Evolutionary conservation across 805 yeast species (phyloP).

Genomic region (Teunomyces lycoperdinae): DNA sequence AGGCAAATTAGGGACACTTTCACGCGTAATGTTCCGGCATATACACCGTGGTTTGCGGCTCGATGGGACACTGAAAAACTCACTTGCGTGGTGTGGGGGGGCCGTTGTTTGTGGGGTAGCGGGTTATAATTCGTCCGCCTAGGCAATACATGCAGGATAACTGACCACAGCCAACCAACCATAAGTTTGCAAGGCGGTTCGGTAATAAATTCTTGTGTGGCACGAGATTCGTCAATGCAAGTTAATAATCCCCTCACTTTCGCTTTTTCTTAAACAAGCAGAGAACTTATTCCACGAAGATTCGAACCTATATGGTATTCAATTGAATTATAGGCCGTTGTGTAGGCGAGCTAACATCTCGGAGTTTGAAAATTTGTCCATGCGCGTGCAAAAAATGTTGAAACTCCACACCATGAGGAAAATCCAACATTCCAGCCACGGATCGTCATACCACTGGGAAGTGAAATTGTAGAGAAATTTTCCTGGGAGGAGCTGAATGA

Average conservation of each 20-base stretch:
- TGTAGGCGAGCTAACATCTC: background rate
- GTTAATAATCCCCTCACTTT: background rate
- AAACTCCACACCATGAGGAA: background rate
- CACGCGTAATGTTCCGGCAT: background rate
- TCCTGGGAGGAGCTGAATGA: too few species aligned
- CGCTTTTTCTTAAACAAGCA: background rate
- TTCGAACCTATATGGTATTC: background rate
- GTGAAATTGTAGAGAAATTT: background rate
- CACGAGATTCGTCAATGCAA: background rate
- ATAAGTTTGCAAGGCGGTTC: background rate
- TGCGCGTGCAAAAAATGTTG: background rate
- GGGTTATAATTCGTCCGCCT: too few species aligned
- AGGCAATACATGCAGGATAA: too few species aligned
- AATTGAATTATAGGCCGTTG: background rate
- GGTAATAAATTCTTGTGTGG: background rate
- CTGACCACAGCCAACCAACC: background rate
- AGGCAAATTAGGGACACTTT: constrained; percentile 1
- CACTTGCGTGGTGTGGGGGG: constrained; percentile 1
- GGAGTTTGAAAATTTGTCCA: background rate
- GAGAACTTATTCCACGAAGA: too few species aligned
- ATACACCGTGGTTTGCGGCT: background rate
- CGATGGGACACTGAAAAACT: background rate
- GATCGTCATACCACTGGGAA: background rate
- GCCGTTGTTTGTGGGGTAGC: constrained; percentile 1
- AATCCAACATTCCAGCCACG: background rate